Evolutionary conservation across 1,284 basidiomycete species (phyloP).

Genomic region (Lentinula novae-zelandiae): DNA sequence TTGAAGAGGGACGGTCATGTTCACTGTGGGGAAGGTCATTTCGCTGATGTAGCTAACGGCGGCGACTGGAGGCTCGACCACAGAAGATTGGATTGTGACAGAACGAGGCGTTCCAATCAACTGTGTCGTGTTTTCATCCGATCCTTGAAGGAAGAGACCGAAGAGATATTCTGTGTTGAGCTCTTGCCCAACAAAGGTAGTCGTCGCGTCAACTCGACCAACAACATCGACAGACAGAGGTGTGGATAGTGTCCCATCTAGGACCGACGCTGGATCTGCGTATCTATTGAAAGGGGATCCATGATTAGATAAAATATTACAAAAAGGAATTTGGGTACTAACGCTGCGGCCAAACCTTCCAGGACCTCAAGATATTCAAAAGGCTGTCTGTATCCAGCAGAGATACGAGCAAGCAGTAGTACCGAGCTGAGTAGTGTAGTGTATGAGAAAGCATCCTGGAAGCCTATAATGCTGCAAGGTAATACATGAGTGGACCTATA

Average conservation of each 20-base stretch:
- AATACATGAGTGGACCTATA: neutral
- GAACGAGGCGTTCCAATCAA: conserved; percentile 4
- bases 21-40: neutral
- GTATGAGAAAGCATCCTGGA: neutral
- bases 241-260: neutral
- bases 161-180: conserved; percentile 11
- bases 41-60: neutral
- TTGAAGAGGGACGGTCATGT: conserved; percentile 2
- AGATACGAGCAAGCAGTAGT: neutral
- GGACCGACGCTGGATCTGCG: neutral
- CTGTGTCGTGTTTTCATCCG: neutral
- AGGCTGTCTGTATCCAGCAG: neutral
- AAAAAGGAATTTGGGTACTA: neutral
- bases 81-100: neutral
- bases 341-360: neutral
- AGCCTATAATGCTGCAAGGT: neutral
- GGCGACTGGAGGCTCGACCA: neutral
- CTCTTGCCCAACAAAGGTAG: conserved; percentile 6
- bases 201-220: conserved; percentile 1
- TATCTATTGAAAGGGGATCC: neutral
- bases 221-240: conserved; percentile 2
- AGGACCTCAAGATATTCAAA: neutral
- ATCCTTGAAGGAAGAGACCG: conserved; percentile 1
- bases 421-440: neutral
- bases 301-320: neutral